Evolutionary conservation across 768 basidiomycete genomes (phyloP).

Genomic region (Ramaria sp.): DNA sequence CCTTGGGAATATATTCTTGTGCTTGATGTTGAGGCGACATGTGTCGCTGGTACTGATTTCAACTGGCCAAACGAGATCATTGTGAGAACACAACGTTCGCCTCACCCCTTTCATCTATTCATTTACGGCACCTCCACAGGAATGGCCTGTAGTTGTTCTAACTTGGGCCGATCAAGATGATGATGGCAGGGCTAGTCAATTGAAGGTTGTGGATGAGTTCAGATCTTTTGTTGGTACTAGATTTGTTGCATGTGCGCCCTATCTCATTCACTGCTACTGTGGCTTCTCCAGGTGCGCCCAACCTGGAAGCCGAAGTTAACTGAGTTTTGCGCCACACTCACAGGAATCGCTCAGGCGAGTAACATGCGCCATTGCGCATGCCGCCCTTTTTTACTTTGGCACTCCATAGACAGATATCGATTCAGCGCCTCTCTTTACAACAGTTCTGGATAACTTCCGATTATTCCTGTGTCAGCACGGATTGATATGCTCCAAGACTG

Average conservation of each 20-base stretch:
- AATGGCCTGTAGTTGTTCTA: slow-evolving; percentile 87
- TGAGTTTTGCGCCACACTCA: slow-evolving; percentile 76
- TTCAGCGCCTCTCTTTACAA: slow-evolving; percentile 61
- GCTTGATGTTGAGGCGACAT: slow-evolving; percentile 86
- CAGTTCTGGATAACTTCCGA: slow-evolving; percentile 52
- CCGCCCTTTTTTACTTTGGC: slow-evolving; percentile 6
- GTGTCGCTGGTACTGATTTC: slow-evolving; percentile 54
- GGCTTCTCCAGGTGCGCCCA: slow-evolving; percentile 31
- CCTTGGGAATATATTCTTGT: slow-evolving; percentile 75
- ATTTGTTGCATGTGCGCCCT: not conserved
- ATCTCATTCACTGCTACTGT: not conserved
- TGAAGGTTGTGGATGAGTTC: slow-evolving; percentile 74
- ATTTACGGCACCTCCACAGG: slow-evolving; percentile 33
- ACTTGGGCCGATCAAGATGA: slow-evolving; percentile 61
- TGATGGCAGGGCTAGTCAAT: slow-evolving; percentile 39
- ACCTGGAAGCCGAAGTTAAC: slow-evolving; percentile 78
- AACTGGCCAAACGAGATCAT: slow-evolving; percentile 95
- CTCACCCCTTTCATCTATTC: not conserved
- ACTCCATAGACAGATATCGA: slow-evolving; percentile 63
- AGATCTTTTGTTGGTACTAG: slow-evolving; percentile 60
- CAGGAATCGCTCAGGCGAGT: slow-evolving; percentile 87
- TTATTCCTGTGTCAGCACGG: slow-evolving; percentile 62
- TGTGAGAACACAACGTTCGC: slow-evolving; percentile 32
- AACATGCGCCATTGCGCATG: not conserved
- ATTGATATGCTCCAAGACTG: slow-evolving; percentile 50